Evolutionary conservation across 192 early-diverging fungal species (phyloP).

Genomic region (Umbelopsis ramanniana): DNA sequence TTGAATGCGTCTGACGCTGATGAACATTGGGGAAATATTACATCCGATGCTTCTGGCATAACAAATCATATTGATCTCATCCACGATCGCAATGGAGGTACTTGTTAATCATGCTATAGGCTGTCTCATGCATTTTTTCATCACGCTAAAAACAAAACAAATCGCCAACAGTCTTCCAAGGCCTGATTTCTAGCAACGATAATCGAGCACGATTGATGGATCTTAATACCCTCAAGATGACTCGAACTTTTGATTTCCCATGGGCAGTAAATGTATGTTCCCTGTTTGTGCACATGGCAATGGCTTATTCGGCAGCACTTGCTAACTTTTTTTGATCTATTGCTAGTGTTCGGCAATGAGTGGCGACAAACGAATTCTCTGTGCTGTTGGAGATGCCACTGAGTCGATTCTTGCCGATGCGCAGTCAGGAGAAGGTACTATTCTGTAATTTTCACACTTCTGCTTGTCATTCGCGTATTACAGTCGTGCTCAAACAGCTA

Average conservation of each 20-base stretch:
- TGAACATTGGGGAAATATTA: constrained; percentile 41
- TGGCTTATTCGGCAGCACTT: constrained; percentile 2
- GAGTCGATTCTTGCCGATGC: constrained; percentile 52
- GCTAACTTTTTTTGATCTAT: neutral
- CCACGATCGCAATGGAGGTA: constrained; percentile 46
- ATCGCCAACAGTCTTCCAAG: constrained; percentile 30
- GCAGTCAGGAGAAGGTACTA: constrained; percentile 51
- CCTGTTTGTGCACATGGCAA: too few relatives aligned
- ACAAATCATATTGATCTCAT: constrained; percentile 67
- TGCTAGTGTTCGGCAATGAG: constrained; percentile 59
- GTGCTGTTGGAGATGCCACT: constrained; percentile 59
- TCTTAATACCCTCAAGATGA: constrained; percentile 43
- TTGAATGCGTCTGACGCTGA: constrained; percentile 25
- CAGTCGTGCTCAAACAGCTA: constrained; percentile 4
- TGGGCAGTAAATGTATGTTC: constrained; percentile 64
- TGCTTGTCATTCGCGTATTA: neutral
- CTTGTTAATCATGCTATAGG: neutral
- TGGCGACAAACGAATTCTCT: constrained; percentile 59
- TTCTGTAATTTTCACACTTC: neutral
- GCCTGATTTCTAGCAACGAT: constrained; percentile 66
- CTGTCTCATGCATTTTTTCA: neutral
- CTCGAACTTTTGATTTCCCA: constrained; percentile 42
- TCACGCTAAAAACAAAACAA: neutral
- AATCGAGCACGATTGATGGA: constrained; percentile 51
- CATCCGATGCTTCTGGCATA: constrained; percentile 54